A percentile compares a stretch with the other conserved stretches of the same genome.
These are phyloP conservation scores for Penicillium glabrum DNA, from an alignment of 2,329 filamentous ascomycete species.

Conservation along the genomic window DNA sequence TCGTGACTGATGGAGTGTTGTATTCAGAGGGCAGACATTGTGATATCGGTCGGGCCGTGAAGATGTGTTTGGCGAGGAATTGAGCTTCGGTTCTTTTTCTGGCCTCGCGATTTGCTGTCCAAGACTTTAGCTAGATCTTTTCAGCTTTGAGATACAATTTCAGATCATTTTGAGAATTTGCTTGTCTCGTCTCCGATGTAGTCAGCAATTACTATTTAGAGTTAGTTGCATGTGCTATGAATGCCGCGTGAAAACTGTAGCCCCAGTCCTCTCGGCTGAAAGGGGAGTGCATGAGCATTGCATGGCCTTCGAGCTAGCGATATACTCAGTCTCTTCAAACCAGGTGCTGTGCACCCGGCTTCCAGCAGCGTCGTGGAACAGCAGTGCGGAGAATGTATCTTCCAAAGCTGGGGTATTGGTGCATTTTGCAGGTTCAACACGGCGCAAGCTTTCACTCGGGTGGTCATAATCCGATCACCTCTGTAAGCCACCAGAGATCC, in stretches of 20 bases:
- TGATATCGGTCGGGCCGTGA: background rate
- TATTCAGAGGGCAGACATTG: background rate
- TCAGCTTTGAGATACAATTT: slow-evolving; percentile 4
- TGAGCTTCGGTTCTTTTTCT: background rate
- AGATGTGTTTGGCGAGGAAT: background rate
- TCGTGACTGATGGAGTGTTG: slow-evolving; percentile 1
- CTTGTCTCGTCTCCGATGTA: background rate
- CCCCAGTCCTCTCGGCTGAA: background rate
- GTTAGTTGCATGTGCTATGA: background rate
- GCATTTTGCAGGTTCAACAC: background rate
- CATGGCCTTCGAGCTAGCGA: background rate
- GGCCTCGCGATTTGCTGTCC: slow-evolving; percentile 6
- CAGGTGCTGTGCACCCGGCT: background rate
- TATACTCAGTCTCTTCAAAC: background rate
- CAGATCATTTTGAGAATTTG: slow-evolving; percentile 8
- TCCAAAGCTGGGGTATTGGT: background rate
- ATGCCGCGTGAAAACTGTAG: background rate
- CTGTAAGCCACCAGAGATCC: background rate
- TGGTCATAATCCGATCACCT: background rate
- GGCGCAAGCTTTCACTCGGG: background rate
- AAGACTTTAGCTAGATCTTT: slow-evolving; percentile 20
- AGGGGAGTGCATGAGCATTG: background rate
- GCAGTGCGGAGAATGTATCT: background rate
- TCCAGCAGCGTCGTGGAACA: background rate
- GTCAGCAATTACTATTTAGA: background rate